A percentile compares a stretch with the other conserved stretches of the same genome.
Conservation (phyloP, 139 green algal species). For the Volvox africanus region DNA sequence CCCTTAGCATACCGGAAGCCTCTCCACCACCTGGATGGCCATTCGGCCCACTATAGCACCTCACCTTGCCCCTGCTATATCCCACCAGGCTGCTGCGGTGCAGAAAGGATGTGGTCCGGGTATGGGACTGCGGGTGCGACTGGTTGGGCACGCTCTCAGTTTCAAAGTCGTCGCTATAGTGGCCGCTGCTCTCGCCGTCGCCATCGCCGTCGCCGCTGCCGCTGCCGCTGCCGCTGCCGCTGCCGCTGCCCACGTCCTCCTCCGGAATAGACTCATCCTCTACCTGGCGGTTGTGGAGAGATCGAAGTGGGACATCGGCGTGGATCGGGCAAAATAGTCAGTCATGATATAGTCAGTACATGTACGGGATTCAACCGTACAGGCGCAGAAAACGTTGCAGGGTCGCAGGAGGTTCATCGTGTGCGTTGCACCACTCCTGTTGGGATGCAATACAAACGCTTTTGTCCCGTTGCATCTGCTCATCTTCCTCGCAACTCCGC, state of each 20-base stretch:
- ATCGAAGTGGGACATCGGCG: not conserved
- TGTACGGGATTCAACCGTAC: too few species aligned
- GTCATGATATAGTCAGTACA: too few species aligned
- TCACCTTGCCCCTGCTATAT: conserved; percentile 7
- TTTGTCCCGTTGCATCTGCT: too few species aligned
- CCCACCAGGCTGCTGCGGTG: not conserved
- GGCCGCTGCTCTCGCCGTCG: not conserved
- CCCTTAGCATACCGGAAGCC: too few species aligned
- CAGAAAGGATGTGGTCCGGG: conserved; percentile 8
- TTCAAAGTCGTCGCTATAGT: conserved; percentile 41
- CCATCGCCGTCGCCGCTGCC: too few species aligned
- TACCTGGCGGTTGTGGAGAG: not conserved
- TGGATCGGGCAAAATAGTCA: too few species aligned
- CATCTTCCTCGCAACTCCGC: too few species aligned
- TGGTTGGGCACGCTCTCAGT: not conserved
- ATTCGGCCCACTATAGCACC: not conserved
- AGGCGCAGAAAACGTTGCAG: too few species aligned
- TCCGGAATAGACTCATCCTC: conserved; percentile 25
- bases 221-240: not conserved
- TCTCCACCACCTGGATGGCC: too few species aligned
- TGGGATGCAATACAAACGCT: too few species aligned
- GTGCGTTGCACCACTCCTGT: too few species aligned
- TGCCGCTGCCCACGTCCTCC: not conserved
- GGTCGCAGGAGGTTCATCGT: too few species aligned
- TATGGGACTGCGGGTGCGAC: not conserved